These are phyloP conservation scores for Plasmopara halstedii DNA, from an alignment of 352 stramenopile genomes.

Conservation along the genomic window DNA sequence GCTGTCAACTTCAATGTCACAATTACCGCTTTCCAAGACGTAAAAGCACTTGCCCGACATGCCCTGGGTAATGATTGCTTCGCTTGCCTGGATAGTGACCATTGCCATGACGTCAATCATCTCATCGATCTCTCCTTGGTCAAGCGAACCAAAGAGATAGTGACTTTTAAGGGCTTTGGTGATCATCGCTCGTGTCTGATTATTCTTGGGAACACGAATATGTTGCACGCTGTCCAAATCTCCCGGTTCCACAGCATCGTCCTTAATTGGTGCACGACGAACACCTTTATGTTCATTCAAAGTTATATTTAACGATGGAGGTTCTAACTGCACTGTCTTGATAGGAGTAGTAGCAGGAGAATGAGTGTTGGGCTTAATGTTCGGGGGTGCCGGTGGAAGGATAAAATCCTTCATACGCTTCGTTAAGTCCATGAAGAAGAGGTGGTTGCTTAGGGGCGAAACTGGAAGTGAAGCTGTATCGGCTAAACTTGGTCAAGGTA, in stretches of 20 bases:
- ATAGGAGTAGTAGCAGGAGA: constrained; percentile 17
- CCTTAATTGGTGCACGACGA: constrained; percentile 71
- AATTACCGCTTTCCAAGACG: constrained; percentile 87
- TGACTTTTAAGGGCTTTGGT: constrained; percentile 72
- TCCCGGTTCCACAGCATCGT: constrained; percentile 59
- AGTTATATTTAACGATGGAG: constrained; percentile 25
- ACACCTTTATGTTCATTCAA: constrained; percentile 53
- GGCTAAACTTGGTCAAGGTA: background rate
- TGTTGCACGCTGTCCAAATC: constrained; percentile 39
- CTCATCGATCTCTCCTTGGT: constrained; percentile 65
- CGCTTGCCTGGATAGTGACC: constrained; percentile 49
- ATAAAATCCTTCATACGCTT: constrained; percentile 72
- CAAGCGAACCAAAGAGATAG: constrained; percentile 78
- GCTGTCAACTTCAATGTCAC: constrained; percentile 78
- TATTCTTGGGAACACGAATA: constrained; percentile 64
- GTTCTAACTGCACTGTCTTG: constrained; percentile 22
- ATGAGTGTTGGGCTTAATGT: constrained; percentile 42
- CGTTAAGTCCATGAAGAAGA: constrained; percentile 52
- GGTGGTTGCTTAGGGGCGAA: constrained; percentile 16
- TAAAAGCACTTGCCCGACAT: constrained; percentile 89
- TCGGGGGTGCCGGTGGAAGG: constrained; percentile 39
- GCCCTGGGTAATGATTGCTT: constrained; percentile 79
- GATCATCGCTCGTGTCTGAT: constrained; percentile 66
- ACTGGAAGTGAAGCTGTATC: constrained; percentile 18
- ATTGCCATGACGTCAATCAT: constrained; percentile 84